These are phyloP conservation scores for Datisca glomerata DNA, from an alignment of 306 rosid species.

Conservation along the genomic window DNA sequence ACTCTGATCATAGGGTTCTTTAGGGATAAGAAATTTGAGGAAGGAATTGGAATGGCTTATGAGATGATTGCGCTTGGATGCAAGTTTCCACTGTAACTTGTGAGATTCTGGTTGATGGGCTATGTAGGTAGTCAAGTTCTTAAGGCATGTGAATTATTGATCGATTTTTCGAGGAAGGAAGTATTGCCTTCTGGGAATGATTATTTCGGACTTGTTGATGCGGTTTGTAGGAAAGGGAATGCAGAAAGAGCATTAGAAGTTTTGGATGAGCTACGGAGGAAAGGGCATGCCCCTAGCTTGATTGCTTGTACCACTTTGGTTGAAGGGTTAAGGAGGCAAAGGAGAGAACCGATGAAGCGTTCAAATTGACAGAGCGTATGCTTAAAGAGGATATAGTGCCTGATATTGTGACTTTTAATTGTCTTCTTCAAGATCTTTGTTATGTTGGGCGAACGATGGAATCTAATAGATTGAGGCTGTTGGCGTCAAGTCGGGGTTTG, in stretches of 20 bases:
- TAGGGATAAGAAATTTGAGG: slow-evolving; percentile 45
- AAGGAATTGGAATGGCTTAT: slow-evolving; percentile 66
- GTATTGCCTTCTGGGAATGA: slow-evolving; percentile 13
- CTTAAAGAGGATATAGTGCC: slow-evolving; percentile 41
- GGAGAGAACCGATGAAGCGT: slow-evolving; percentile 35
- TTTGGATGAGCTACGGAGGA: slow-evolving; percentile 53
- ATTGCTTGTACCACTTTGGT: slow-evolving; percentile 53
- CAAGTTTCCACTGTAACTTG: slow-evolving; percentile 48
- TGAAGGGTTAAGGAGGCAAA: slow-evolving; percentile 52
- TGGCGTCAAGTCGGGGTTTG: slow-evolving; percentile 54
- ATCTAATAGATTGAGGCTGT: slow-evolving; percentile 48
- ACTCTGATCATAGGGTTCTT: slow-evolving; percentile 78
- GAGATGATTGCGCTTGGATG: slow-evolving; percentile 67
- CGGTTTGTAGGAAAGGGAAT: not conserved
- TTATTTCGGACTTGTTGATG: not conserved
- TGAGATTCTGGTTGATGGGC: slow-evolving; percentile 69
- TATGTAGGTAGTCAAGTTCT: slow-evolving; percentile 33
- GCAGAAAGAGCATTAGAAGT: slow-evolving; percentile 33
- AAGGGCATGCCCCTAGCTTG: slow-evolving; percentile 47
- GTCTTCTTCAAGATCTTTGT: slow-evolving; percentile 52
- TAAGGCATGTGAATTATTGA: slow-evolving; percentile 39
- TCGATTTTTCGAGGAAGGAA: slow-evolving; percentile 39
- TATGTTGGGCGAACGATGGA: slow-evolving; percentile 37
- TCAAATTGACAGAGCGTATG: slow-evolving; percentile 45
- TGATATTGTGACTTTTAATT: slow-evolving; percentile 65